Evolutionary conservation across 75 land plant genomes (phyloP).

Genomic region (Sequoiadendron giganteum): DNA sequence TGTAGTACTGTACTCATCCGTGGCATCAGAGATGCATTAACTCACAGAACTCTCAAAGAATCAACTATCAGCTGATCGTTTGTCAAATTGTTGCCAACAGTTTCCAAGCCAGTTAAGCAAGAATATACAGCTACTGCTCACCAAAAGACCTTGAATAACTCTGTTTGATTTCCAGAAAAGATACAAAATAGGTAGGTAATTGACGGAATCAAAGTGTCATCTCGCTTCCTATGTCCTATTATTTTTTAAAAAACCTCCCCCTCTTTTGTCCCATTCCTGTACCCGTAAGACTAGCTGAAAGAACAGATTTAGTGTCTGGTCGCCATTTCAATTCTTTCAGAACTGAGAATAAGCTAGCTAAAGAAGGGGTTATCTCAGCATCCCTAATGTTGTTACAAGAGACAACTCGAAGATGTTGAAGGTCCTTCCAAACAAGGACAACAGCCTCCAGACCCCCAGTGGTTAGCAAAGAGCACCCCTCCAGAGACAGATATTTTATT

Average conservation of each 20-base stretch:
- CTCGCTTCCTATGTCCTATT: neutral
- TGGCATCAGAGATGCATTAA: constrained; percentile 1
- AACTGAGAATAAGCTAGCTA: constrained; percentile 54
- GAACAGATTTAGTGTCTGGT: constrained; percentile 80
- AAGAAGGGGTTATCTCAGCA: constrained; percentile 62
- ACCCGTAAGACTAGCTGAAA: constrained; percentile 53
- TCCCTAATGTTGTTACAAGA: constrained; percentile 85
- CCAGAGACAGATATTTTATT: constrained; percentile 56
- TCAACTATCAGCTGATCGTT: neutral
- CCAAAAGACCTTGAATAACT: neutral
- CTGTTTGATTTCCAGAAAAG: neutral
- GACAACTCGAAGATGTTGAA: constrained; percentile 65
- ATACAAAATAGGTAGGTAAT: neutral
- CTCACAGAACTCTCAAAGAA: neutral
- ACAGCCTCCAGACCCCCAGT: constrained; percentile 80
- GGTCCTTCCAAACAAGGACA: constrained; percentile 72
- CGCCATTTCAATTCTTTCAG: constrained; percentile 94
- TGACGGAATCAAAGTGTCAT: neutral
- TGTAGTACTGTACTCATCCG: neutral
- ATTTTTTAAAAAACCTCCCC: constrained; percentile 60
- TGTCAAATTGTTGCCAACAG: neutral
- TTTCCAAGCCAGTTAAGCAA: neutral
- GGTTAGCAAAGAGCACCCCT: constrained; percentile 88
- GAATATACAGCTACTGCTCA: neutral
- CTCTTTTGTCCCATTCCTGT: constrained; percentile 89